These are phyloP conservation scores for Cajanus cajan DNA, from an alignment of 306 rosid genomes.

Conservation along the genomic window DNA sequence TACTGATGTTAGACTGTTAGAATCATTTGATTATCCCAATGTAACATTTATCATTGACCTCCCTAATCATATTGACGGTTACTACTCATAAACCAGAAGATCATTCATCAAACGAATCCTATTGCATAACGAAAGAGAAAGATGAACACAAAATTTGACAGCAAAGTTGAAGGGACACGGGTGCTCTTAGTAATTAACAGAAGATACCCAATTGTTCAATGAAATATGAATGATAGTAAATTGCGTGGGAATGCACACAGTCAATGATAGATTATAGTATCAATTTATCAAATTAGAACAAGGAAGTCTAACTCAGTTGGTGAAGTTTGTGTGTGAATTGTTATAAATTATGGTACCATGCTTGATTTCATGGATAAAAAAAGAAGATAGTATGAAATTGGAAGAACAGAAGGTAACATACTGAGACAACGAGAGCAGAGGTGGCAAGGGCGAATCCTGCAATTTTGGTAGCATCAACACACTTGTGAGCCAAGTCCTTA, in stretches of 20 bases:
- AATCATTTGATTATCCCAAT: not conserved
- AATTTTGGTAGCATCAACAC: conserved; percentile 74
- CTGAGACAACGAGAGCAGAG: conserved; percentile 96
- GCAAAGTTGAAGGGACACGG: not conserved
- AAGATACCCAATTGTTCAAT: not conserved
- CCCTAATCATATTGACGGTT: not conserved
- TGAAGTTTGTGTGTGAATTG: too few species aligned
- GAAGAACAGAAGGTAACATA: conserved; percentile 36
- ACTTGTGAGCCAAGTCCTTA: conserved; percentile 71
- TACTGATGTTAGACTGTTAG: not conserved
- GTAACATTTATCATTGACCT: not conserved
- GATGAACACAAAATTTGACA: not conserved
- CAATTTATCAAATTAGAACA: too few species aligned
- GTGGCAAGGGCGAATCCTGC: conserved; percentile 98
- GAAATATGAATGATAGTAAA: not conserved
- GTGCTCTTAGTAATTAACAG: not conserved
- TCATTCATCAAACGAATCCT: not conserved
- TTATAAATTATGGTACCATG: too few species aligned
- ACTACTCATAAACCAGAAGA: conserved; percentile 13
- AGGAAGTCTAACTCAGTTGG: too few species aligned
- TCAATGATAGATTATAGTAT: too few species aligned
- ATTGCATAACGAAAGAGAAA: not conserved
- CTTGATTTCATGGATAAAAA: too few species aligned
- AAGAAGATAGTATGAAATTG: not conserved
- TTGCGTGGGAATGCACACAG: not conserved